phyloP scores from a whole-genome alignment of 73 alveolate genomes.

The Paramecium octaurelia region DNA sequence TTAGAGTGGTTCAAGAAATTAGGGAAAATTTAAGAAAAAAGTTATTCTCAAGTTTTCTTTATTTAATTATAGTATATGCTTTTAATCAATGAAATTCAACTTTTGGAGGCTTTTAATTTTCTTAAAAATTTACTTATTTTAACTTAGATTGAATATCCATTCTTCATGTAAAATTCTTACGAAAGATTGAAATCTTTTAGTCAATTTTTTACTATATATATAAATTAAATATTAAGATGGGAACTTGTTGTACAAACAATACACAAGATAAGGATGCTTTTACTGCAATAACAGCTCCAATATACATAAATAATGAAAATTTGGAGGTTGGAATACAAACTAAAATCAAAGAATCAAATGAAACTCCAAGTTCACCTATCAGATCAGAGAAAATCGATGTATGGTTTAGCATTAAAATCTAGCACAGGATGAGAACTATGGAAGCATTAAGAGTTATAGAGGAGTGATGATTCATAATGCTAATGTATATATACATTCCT shows the following conservation, averaged over 20 bases:
- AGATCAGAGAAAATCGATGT: constrained; percentile 13
- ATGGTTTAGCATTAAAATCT: background rate
- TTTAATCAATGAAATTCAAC: no score
- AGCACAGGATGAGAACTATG: constrained; percentile 20
- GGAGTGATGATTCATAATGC: background rate
- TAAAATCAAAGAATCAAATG: constrained; percentile 2
- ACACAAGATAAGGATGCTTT: background rate
- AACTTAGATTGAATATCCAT: no score
- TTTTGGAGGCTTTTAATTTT: no score
- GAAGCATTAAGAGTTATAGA: constrained; percentile 1
- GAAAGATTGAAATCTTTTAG: background rate
- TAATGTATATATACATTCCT: background rate
- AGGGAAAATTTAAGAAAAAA: no score
- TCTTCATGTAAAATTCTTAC: background rate
- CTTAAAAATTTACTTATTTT: no score
- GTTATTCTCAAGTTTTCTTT: no score
- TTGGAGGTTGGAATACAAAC: background rate
- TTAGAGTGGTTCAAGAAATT: no score
- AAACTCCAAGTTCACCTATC: constrained; percentile 21
- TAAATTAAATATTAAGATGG: background rate
- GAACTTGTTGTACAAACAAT: background rate
- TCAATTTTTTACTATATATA: background rate
- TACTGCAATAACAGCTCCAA: background rate
- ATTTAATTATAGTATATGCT: no score
- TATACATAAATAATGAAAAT: background rate